Evolutionary conservation across 805 yeast species (phyloP), one percentile per base, ranked within the genome.

Genomic region (Saitoella complicata): DNA sequence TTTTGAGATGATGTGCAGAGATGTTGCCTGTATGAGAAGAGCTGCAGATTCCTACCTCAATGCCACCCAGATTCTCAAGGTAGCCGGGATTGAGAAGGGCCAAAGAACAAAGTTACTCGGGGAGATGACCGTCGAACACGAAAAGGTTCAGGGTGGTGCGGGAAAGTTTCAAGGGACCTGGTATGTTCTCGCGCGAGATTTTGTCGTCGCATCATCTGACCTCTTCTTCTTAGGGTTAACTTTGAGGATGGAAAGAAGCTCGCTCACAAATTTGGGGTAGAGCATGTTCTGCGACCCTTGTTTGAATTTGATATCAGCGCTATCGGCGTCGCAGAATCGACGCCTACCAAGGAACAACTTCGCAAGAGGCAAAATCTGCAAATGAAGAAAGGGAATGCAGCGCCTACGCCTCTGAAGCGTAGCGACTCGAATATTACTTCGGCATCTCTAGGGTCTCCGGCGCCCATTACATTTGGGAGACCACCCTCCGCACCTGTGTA

Each of bases 81-180:
- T 78, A 31, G 83, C 81, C 30, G 77, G 78, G 41, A 69, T 76
- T 46, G 83, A 80, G 51, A 71, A 77, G 53, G 74, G 80, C 13
- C 70, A 71, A 47, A 63, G 83, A 41, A 75, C 81, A 6, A 70
- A 77, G 47, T 67, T 76, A 42, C 69, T 79, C 48, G 85, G 78
- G 49, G 68, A 69, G 50, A 83, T 77, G 51, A 75, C 76, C 38
- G 73, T 69, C n/a, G 65, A 63, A 34, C 79, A 75, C 55, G 86
- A 79, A 53, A 78, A 77, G 53, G 77, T 78, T 30, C 81, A 77
- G 58, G 83, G 83, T 34, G 84, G 83, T 0, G 73, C 76, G 50
- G 83, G 82, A n/a, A 75, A 75, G 53, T 76, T 74, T 58, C 83
- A 78, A 57, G 87, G 86, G 7, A 78, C 80, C 8, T 79, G 86